Evolutionary conservation across 345 rosid genomes (phyloP).

Genomic region (Anastatica hierochuntica): DNA sequence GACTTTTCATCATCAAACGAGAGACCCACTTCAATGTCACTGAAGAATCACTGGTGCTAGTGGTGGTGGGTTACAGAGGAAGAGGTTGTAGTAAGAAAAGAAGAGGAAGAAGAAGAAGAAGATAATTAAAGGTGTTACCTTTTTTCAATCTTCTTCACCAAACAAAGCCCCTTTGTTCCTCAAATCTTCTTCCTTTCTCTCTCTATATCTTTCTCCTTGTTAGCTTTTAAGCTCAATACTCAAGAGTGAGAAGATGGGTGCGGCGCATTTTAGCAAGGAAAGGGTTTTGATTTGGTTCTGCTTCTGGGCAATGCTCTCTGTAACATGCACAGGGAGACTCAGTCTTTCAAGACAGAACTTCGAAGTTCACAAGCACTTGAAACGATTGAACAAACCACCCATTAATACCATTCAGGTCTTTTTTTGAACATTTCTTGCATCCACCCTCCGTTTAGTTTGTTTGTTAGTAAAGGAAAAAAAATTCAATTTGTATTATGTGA

Average conservation of each 20-base stretch:
- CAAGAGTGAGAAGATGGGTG: constrained; percentile 17
- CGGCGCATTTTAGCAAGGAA: constrained; percentile 32
- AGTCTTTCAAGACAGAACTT: constrained; percentile 51
- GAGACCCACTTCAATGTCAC: constrained; percentile 31
- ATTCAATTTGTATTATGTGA: background rate
- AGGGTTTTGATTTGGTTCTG: constrained; percentile 27
- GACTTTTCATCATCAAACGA: constrained; percentile 24
- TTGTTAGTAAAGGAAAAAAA: too few species aligned
- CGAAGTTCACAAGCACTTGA: constrained; percentile 76
- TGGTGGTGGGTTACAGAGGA: constrained; percentile 26
- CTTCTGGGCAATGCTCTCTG: constrained; percentile 37
- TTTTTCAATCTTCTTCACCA: constrained; percentile 19
- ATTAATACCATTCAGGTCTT: constrained; percentile 59
- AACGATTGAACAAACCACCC: constrained; percentile 75
- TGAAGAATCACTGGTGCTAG: constrained; percentile 27
- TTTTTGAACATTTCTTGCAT: too few species aligned
- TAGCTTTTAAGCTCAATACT: background rate
- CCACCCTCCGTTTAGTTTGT: background rate
- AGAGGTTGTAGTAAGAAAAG: background rate
- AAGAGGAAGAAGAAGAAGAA: constrained; percentile 2
- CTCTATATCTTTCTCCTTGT: too few species aligned
- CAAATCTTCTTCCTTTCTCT: constrained; percentile 13
- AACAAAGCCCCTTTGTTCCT: constrained; percentile 1
- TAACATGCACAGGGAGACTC: constrained; percentile 46
- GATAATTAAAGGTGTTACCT: constrained; percentile 19